These are phyloP conservation scores for Chamaecyparis obtusa DNA, from an alignment of 75 land plant species.

Conservation along the genomic window DNA sequence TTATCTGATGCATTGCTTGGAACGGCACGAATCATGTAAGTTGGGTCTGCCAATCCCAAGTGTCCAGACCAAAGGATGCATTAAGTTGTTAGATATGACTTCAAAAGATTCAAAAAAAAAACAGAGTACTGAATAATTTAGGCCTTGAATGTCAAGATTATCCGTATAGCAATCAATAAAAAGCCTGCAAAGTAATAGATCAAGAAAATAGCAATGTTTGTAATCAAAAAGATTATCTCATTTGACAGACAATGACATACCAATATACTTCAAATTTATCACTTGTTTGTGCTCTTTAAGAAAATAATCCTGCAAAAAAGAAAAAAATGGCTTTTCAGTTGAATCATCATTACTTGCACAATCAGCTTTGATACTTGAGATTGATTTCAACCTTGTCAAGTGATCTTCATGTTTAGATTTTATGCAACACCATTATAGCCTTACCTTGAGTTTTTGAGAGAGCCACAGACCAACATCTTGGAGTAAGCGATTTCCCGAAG, in stretches of 20 bases:
- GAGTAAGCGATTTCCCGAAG: constrained; percentile 63
- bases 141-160: not conserved
- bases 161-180: not conserved
- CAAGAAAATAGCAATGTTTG: not conserved
- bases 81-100: not conserved
- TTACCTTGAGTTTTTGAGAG: constrained; percentile 75
- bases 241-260: constrained; percentile 20
- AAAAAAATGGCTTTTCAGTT: not conserved
- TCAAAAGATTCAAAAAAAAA: not conserved
- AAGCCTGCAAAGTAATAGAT: not conserved
- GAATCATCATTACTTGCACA: not conserved
- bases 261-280: constrained; percentile 65
- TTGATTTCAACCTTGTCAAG: not conserved
- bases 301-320: constrained; percentile 44
- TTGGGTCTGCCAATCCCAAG: constrained; percentile 66
- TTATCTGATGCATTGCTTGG: constrained; percentile 96
- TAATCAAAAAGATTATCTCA: too few species aligned
- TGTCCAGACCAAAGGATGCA: constrained; percentile 1
- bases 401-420: not conserved
- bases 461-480: constrained; percentile 89
- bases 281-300: constrained; percentile 20
- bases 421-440: not conserved
- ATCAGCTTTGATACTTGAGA: not conserved
- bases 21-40: constrained; percentile 93
- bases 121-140: not conserved